Evolutionary conservation across 306 rosid species (phyloP).

Genomic region (Cucumis melo): DNA sequence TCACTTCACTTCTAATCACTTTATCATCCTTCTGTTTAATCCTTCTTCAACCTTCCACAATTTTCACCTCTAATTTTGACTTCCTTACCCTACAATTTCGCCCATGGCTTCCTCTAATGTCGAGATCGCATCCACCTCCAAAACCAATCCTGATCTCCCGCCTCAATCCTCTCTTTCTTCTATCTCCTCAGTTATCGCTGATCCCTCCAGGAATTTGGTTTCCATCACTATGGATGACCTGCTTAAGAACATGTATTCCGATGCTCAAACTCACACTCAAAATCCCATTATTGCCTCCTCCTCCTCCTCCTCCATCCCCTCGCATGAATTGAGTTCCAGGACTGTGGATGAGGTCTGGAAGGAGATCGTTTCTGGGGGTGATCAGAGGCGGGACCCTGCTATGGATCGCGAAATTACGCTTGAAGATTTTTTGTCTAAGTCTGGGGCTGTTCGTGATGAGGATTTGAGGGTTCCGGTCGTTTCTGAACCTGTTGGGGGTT

Average conservation of each 20-base stretch:
- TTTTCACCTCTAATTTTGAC: not conserved
- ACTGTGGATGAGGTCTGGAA: conserved; percentile 65
- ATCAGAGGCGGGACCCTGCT: not conserved
- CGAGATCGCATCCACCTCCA: conserved; percentile 28
- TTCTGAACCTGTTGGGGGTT: conserved; percentile 9
- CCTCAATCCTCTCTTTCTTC: conserved; percentile 54
- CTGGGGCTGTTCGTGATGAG: conserved; percentile 44
- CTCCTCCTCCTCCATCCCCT: too few species aligned
- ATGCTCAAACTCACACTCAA: not conserved
- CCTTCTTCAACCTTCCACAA: not conserved
- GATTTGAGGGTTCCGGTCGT: conserved; percentile 23
- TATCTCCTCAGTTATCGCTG: conserved; percentile 36
- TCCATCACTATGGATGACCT: conserved; percentile 65
- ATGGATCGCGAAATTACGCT: conserved; percentile 26
- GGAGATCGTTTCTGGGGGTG: conserved; percentile 24
- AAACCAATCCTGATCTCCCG: conserved; percentile 74
- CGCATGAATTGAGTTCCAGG: conserved; percentile 8
- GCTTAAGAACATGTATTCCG: conserved; percentile 41
- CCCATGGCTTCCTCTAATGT: conserved; percentile 75
- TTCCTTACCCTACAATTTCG: conserved; percentile 18
- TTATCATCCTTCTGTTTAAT: too few species aligned
- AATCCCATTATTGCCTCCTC: not conserved
- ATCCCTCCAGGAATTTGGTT: conserved; percentile 13
- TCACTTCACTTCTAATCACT: too few species aligned
- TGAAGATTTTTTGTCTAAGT: conserved; percentile 53